Evolutionary conservation across 306 rosid species (phyloP).

Genomic region (Potentilla sterilis): DNA sequence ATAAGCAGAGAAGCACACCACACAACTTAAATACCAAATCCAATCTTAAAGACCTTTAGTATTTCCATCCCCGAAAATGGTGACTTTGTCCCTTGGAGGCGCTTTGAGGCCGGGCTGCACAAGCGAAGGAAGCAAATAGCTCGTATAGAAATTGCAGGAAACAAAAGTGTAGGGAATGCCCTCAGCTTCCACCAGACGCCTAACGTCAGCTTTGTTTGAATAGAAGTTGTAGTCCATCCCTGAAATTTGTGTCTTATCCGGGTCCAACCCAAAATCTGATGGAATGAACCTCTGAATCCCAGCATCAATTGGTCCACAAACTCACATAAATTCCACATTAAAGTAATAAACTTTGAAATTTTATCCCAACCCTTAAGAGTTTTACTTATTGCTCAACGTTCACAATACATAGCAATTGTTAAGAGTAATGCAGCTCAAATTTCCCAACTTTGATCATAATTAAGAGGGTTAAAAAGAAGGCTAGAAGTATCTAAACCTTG

Average conservation of each 20-base stretch:
- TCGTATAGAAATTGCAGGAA: slow-evolving; percentile 68
- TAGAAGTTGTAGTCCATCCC: slow-evolving; percentile 52
- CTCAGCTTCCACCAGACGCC: slow-evolving; percentile 55
- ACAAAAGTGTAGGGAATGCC: slow-evolving; percentile 64
- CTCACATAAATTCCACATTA: neutral
- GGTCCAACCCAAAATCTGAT: slow-evolving; percentile 79
- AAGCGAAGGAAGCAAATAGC: slow-evolving; percentile 62
- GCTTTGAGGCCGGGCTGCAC: slow-evolving; percentile 59
- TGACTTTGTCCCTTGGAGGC: slow-evolving; percentile 73
- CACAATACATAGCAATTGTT: neutral
- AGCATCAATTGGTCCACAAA: neutral
- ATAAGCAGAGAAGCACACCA: neutral
- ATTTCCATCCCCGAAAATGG: slow-evolving; percentile 68
- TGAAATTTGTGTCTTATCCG: slow-evolving; percentile 48
- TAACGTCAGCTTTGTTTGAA: slow-evolving; percentile 59
- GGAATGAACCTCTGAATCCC: slow-evolving; percentile 54
- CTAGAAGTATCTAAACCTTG: slow-evolving; percentile 41
- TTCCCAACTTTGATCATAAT: neutral
- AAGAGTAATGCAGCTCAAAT: neutral
- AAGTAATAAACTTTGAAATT: neutral
- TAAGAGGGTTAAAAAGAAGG: neutral
- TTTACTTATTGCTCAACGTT: neutral
- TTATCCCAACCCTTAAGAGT: neutral
- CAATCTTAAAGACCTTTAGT: slow-evolving; percentile 46
- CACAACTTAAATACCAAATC: neutral